Conservation (phyloP, 805 yeast genomes). For the Ogataea saltuana region DNA sequence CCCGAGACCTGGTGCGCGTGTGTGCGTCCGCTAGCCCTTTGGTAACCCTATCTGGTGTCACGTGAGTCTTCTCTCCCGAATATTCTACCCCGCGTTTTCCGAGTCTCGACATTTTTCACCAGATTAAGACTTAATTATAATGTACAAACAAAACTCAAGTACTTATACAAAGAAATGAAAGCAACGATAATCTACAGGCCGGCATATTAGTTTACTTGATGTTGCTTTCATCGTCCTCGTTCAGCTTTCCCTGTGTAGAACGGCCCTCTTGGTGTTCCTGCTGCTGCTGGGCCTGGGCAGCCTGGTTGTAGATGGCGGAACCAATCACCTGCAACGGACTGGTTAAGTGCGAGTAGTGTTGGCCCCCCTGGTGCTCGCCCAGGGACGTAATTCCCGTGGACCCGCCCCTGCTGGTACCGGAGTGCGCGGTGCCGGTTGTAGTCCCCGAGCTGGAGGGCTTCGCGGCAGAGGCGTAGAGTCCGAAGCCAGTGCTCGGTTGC, state of each 20-base stretch:
- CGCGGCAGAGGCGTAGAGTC: constrained; percentile 4
- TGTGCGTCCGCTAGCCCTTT: constrained; percentile 23
- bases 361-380: constrained; percentile 9
- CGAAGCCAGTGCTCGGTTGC: constrained; percentile 8
- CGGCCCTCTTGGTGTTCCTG: constrained; percentile 10
- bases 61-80: constrained; percentile 17
- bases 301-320: constrained; percentile 25
- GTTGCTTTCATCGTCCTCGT: neutral
- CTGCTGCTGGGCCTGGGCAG: constrained; percentile 21
- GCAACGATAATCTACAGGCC: neutral
- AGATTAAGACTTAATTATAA: neutral
- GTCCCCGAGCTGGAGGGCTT: constrained; percentile 5
- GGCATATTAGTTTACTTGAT: constrained; percentile 1
- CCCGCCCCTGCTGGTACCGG: constrained; percentile 8
- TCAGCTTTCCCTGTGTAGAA: neutral
- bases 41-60: constrained; percentile 12
- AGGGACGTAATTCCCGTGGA: constrained; percentile 17
- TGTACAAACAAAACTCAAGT: neutral
- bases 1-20: constrained; percentile 1
- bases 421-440: constrained; percentile 1
- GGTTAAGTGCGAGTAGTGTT: constrained; percentile 14
- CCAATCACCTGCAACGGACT: constrained; percentile 33
- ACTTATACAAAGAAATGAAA: neutral
- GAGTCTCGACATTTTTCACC: neutral
- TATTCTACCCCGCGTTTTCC: constrained; percentile 4